These are phyloP conservation scores for Eucalyptus curtisii DNA, from an alignment of 345 rosid genomes.

Conservation along the genomic window DNA sequence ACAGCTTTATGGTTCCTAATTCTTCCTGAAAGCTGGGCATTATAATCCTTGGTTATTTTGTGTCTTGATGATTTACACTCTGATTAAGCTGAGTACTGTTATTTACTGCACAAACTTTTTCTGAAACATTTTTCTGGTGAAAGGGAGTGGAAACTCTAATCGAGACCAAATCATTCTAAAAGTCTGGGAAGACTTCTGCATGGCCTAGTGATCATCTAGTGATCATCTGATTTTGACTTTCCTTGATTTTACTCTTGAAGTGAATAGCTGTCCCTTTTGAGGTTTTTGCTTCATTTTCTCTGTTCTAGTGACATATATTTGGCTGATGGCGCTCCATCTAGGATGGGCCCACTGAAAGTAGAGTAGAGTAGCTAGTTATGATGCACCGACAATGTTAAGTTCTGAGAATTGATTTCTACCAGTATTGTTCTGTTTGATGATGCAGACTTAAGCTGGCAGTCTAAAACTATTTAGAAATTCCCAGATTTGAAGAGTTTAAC, in stretches of 20 bases:
- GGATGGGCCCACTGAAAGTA: background rate
- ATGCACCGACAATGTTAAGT: background rate
- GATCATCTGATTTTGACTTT: background rate
- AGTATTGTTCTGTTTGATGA: background rate
- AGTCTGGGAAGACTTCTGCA: background rate
- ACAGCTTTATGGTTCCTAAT: background rate
- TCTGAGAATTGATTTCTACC: background rate
- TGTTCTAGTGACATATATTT: background rate
- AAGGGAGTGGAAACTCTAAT: background rate
- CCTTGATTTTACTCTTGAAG: background rate
- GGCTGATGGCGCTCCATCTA: background rate
- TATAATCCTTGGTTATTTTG: background rate
- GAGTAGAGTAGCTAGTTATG: background rate
- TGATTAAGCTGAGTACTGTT: background rate
- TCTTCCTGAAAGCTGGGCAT: background rate
- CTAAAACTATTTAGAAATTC: background rate
- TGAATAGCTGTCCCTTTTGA: background rate
- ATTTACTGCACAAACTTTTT: background rate
- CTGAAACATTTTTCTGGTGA: background rate
- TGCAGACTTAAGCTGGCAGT: background rate
- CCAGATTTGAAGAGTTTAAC: background rate
- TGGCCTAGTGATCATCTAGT: background rate
- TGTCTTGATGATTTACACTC: background rate
- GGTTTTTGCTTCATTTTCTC: background rate
- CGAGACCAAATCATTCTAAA: background rate